These are phyloP conservation scores for Gastrolobium bilobum DNA, from an alignment of 306 rosid species.

Conservation along the genomic window DNA sequence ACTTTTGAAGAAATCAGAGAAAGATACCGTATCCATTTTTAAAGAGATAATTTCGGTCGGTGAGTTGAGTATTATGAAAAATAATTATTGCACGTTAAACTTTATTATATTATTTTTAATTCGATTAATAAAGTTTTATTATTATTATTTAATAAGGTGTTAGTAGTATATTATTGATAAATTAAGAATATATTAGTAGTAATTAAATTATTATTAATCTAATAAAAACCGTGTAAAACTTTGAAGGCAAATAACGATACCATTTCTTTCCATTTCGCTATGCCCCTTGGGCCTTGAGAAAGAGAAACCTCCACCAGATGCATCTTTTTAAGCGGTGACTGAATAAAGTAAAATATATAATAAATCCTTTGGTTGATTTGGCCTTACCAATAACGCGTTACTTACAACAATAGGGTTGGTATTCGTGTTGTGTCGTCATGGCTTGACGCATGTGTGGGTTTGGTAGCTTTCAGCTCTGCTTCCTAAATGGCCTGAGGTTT, in stretches of 20 bases:
- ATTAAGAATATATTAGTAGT: too few species aligned
- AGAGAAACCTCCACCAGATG: conserved; percentile 26
- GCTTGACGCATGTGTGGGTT: conserved; percentile 3
- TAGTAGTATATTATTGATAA: too few species aligned
- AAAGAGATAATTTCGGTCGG: background rate
- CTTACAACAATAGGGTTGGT: background rate
- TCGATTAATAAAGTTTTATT: background rate
- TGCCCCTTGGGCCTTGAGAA: background rate
- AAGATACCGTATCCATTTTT: background rate
- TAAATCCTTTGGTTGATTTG: background rate
- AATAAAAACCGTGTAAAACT: too few species aligned
- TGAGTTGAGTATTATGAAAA: too few species aligned
- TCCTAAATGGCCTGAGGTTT: conserved; percentile 32
- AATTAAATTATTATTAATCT: too few species aligned
- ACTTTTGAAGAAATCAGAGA: conserved; percentile 11
- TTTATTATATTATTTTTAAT: too few species aligned
- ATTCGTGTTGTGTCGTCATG: background rate
- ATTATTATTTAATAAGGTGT: too few species aligned
- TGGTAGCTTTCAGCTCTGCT: conserved; percentile 14
- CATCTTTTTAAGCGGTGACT: background rate
- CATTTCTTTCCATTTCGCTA: background rate
- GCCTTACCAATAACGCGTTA: background rate
- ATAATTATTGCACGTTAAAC: too few species aligned
- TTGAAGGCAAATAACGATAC: too few species aligned
- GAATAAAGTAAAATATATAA: background rate